A percentile compares a stretch with the other conserved stretches of the same genome.
phyloP scores from a whole-genome alignment of 2,329 filamentous ascomycete species.

The Thelonectria olida region DNA sequence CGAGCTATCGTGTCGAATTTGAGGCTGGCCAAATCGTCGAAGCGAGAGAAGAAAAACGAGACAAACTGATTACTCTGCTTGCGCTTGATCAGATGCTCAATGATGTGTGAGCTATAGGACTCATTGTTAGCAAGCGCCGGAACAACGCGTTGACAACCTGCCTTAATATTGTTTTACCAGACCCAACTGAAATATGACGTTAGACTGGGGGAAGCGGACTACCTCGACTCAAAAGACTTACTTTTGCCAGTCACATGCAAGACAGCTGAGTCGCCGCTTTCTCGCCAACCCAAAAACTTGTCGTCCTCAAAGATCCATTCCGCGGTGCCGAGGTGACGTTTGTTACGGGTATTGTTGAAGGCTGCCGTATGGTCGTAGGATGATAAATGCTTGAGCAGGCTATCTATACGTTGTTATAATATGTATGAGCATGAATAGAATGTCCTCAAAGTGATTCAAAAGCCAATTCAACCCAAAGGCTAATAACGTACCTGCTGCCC shows the following conservation, averaged over 20 bases:
- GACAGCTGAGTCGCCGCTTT: rapidly evolving
- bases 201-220: not conserved
- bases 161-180: conserved; percentile 28
- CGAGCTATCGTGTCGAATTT: not conserved
- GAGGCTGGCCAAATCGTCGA: conserved; percentile 4
- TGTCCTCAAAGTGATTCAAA: not conserved
- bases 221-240: not conserved
- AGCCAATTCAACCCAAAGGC: not conserved
- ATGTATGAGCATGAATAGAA: not conserved
- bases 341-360: conserved; percentile 18
- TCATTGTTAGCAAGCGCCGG: not conserved
- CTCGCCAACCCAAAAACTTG: conserved; percentile 9
- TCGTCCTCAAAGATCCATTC: conserved; percentile 15
- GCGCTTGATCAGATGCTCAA: not conserved
- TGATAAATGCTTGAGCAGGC: conserved; percentile 2
- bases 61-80: not conserved
- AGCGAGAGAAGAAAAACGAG: conserved; percentile 19
- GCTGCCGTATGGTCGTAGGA: conserved; percentile 10
- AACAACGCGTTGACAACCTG: not conserved
- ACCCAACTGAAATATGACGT: conserved; percentile 17
- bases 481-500: not conserved
- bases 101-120: not conserved
- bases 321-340: conserved; percentile 19
- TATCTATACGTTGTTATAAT: conserved; percentile 2
- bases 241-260: conserved; percentile 27